Evolutionary conservation across 2,329 filamentous ascomycete species (phyloP), one percentile per base, ranked within the genome.

Genomic region (Talaromyces amestolkiae): DNA sequence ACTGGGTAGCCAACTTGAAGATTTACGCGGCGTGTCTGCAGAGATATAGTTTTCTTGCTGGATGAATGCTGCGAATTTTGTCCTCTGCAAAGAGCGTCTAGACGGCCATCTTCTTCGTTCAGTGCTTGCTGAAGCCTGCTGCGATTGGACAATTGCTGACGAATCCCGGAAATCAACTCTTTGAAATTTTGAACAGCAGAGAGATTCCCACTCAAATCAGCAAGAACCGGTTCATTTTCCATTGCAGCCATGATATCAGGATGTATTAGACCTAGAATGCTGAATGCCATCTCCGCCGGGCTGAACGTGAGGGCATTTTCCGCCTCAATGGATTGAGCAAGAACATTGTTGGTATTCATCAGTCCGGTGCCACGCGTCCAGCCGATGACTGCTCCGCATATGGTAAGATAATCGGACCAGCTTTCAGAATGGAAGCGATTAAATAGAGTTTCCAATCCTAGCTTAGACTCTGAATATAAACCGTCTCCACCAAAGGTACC

Each of bases 281-380:
- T 99, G 95, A 99, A 85, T 98, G 95, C 95, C 95, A 99, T 99
- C 80, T 99, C 95, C 78, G 97, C 93, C 81, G 98, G 94, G 9
- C 94, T 98, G 84, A 99, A 99, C 72, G 94, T 92, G 35, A 98
- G 94, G 73, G 95, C 95, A 70, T 91, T 91, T 83, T 98, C 95
- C 64, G 98, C 92, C 66, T 94, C 95, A 78, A 98, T 93, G 13
- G 11, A 15, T 17, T 51, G 11, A 41, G 95, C 95, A 69, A 98
- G 93, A 71, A 97, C 88, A 79, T 99, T 97, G 85, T 98, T 98
- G 74, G 91, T 93, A 70, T 90, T 91, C 94, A 98, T 98, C 72
- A 99, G 87, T 76, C 95, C 95, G 69, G 95, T 99, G 69, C 94
- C 94, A 82, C 95, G 93, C 71, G 95, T 99, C 95, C 95, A 99